phyloP scores from a whole-genome alignment of 345 rosid species.

The Ceriops decandra region DNA sequence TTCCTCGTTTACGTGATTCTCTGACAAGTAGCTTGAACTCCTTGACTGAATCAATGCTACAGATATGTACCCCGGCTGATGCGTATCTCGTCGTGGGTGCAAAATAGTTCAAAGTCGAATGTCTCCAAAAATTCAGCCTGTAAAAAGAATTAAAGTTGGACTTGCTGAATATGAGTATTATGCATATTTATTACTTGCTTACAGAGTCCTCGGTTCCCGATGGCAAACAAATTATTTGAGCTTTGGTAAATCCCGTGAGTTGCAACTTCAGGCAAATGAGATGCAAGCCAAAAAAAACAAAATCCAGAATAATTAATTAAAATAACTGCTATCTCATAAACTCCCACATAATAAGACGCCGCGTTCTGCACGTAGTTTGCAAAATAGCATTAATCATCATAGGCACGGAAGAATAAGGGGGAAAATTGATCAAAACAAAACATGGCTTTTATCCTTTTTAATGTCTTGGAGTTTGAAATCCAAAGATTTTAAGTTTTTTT shows the following conservation, averaged over 20 bases:
- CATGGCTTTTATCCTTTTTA: too few relatives aligned
- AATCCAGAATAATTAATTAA: too few relatives aligned
- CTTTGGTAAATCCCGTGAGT: not conserved
- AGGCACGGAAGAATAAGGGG: too few relatives aligned
- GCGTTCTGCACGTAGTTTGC: too few relatives aligned
- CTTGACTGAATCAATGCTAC: conserved; percentile 64
- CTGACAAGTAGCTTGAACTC: conserved; percentile 79
- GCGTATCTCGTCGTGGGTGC: conserved; percentile 92
- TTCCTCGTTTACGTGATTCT: conserved; percentile 90
- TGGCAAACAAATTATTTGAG: not conserved
- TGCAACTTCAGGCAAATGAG: not conserved
- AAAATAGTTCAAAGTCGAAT: conserved; percentile 81
- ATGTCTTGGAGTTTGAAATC: too few relatives aligned
- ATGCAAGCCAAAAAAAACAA: not conserved
- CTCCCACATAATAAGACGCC: too few relatives aligned
- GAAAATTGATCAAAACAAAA: too few relatives aligned
- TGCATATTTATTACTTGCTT: not conserved
- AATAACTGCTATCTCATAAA: too few relatives aligned
- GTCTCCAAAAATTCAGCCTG: conserved; percentile 97
- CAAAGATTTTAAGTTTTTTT: too few relatives aligned
- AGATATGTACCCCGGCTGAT: conserved; percentile 47
- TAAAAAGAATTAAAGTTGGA: conserved; percentile 24
- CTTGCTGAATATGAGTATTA: conserved; percentile 7
- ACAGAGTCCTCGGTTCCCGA: too few relatives aligned
- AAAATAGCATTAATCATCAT: too few relatives aligned